Percentiles rank a stretch among this genome's conserved stretches.
Conservation (phyloP, 805 yeast genomes). For the Zygosaccharomyces gambellarensis region DNA sequence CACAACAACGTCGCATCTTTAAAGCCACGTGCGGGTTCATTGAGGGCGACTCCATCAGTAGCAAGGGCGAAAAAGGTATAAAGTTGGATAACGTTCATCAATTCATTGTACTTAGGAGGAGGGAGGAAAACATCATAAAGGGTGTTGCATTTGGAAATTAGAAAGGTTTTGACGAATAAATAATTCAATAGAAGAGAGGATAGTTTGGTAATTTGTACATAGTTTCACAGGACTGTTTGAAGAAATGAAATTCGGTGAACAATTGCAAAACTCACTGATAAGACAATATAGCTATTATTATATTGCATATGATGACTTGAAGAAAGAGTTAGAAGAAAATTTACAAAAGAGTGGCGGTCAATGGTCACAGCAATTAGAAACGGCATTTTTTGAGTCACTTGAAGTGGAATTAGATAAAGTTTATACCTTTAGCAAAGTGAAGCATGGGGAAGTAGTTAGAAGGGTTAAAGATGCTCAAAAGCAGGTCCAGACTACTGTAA, state of each 20-base stretch:
- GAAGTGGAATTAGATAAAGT: slow-evolving; percentile 91
- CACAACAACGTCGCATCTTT: no score
- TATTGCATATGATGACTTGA: slow-evolving; percentile 85
- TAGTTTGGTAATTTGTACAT: not conserved
- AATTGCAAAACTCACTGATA: slow-evolving; percentile 80
- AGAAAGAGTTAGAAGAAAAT: slow-evolving; percentile 69
- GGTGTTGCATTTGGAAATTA: not conserved
- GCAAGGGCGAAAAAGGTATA: slow-evolving; percentile 3
- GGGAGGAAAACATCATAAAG: not conserved
- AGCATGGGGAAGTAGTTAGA: slow-evolving; percentile 78
- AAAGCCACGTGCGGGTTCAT: not conserved
- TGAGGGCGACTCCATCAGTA: not conserved
- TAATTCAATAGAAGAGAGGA: not conserved
- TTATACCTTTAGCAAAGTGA: slow-evolving; percentile 82
- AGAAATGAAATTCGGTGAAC: slow-evolving; percentile 92
- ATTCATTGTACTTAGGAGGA: not conserved
- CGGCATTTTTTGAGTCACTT: slow-evolving; percentile 65
- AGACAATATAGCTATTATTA: slow-evolving; percentile 89
- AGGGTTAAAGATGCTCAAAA: slow-evolving; percentile 78
- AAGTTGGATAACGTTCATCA: not conserved
- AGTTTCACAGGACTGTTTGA: not conserved
- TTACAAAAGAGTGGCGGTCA: slow-evolving; percentile 46
- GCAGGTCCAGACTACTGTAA: slow-evolving; percentile 63
- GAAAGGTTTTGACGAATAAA: not conserved
- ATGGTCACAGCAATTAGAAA: slow-evolving; percentile 81